A percentile compares a stretch with the other conserved stretches of the same genome.
These are phyloP conservation scores for Scedosporium minutisporum DNA, from an alignment of 2,329 filamentous ascomycete genomes.

Conservation along the genomic window DNA sequence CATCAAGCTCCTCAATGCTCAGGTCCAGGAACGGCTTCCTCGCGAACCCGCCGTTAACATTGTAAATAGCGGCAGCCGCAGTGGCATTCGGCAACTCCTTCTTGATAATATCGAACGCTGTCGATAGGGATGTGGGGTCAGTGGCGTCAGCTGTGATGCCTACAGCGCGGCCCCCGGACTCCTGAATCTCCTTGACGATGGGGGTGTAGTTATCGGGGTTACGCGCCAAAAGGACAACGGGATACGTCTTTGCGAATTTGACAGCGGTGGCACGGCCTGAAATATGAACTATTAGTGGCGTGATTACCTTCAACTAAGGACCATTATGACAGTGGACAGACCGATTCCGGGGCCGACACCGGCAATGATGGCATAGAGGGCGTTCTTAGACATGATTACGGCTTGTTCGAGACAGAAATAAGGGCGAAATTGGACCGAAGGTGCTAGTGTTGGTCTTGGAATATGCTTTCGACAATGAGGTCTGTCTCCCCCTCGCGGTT, in stretches of 20 bases:
- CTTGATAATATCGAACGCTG: slow-evolving; percentile 53
- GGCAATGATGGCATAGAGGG: slow-evolving; percentile 56
- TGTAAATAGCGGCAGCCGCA: slow-evolving; percentile 60
- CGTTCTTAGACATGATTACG: slow-evolving; percentile 23
- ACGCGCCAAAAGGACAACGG: slow-evolving; percentile 66
- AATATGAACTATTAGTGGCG: background rate
- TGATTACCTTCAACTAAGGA: background rate
- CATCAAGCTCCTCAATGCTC: slow-evolving; percentile 38
- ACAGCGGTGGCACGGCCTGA: slow-evolving; percentile 39
- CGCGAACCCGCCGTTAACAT: slow-evolving; percentile 45
- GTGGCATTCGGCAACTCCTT: slow-evolving; percentile 45
- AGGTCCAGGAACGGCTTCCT: slow-evolving; percentile 51
- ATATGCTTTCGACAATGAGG: no score
- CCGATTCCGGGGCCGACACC: slow-evolving; percentile 63
- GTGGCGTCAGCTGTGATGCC: slow-evolving; percentile 49
- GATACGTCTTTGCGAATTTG: slow-evolving; percentile 55
- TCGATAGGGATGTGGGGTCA: slow-evolving; percentile 36
- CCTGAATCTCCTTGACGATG: slow-evolving; percentile 61
- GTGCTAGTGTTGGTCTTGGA: no score
- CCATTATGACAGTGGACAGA: slow-evolving; percentile 11
- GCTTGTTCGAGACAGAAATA: background rate
- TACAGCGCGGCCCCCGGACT: slow-evolving; percentile 56
- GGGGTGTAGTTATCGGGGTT: slow-evolving; percentile 53
- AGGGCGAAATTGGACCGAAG: no score
- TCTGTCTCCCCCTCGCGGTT: no score